Evolutionary conservation across 352 stramenopile genomes (phyloP), one percentile per base, ranked within the genome.

Genomic region (Phytophthora sojae): DNA sequence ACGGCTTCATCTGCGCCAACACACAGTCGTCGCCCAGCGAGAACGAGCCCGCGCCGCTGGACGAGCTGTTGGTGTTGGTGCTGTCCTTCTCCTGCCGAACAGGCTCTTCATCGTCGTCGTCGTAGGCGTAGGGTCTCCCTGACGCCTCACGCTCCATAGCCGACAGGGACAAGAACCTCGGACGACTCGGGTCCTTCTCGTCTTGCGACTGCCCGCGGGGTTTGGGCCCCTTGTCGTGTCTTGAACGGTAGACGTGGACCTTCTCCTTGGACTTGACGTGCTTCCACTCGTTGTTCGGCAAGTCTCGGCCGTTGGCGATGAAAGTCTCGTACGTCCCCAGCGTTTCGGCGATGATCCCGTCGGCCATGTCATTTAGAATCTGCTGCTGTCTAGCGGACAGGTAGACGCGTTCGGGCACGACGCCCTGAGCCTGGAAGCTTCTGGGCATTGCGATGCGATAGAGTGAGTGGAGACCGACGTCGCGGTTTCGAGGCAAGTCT

Each of bases 261-360:
- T 86, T 73, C 49, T 92, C 82, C 45, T 82, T 82, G 6, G 74
- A 69, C 60, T 82, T 84, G 35, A 86, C 57, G 50, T 84, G 77
- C 66, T 89, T 89, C 84, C 84, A 92, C 57, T 81, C 69, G 15
- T 81, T 57, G 8, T 53, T 50, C 4, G 76, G 53, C n/a, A 90
- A 58, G 15, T 69, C 57, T 26, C 80, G 78, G 7, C 71, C 69
- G 56, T 75, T 67, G 25, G 72, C 61, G 57, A 88, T 77, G 74
- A 86, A 90, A 21, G 61, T 64, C 30, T 87, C 84, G 65, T 88
- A 79, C 5, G 77, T 74, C 12, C 84, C 73, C 47, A 92, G 75
- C 17, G 81, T 88, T 60, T 88, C 84, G 39, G 80, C 80, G 45
- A 92, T 74, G 64, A 92, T 80, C 14, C 69, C 67, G 55, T 90